phyloP scores from a whole-genome alignment of 768 basidiomycete species.

The Podaxis carcinomalis region DNA sequence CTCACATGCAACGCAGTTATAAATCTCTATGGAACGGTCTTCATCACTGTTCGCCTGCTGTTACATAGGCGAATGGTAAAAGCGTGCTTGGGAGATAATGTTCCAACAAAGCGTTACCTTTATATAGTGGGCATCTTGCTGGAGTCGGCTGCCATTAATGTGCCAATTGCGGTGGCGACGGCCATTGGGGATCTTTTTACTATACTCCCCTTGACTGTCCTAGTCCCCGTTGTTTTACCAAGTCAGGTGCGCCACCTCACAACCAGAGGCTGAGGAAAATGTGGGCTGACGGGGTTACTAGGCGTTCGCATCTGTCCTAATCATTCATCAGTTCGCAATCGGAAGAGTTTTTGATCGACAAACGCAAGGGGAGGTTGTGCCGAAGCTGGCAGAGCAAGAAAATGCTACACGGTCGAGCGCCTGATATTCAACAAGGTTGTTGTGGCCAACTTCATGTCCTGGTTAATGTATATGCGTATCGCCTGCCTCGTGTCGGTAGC shows the following conservation, averaged over 20 bases:
- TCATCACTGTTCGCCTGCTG: background rate
- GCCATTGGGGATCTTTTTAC: background rate
- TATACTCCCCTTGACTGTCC: background rate
- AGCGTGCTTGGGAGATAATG: background rate
- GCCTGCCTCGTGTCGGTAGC: too few relatives aligned
- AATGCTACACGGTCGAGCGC: too few relatives aligned
- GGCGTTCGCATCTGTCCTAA: too few relatives aligned
- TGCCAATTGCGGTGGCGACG: background rate
- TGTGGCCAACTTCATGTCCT: too few relatives aligned
- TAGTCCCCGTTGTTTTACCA: background rate
- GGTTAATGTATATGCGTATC: too few relatives aligned
- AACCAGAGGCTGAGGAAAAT: too few relatives aligned
- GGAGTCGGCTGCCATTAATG: background rate
- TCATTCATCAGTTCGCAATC: too few relatives aligned
- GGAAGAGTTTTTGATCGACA: too few relatives aligned
- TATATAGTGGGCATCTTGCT: background rate
- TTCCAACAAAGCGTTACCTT: background rate
- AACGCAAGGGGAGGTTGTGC: too few relatives aligned
- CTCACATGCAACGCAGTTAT: background rate
- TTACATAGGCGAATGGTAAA: background rate
- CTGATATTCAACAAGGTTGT: too few relatives aligned
- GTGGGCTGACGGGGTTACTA: too few relatives aligned
- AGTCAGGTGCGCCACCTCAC: background rate
- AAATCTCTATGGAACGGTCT: background rate
- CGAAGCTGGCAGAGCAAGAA: too few relatives aligned